These are phyloP conservation scores for Colletotrichum sublineola DNA, from an alignment of 2,329 filamentous ascomycete species.

Conservation along the genomic window DNA sequence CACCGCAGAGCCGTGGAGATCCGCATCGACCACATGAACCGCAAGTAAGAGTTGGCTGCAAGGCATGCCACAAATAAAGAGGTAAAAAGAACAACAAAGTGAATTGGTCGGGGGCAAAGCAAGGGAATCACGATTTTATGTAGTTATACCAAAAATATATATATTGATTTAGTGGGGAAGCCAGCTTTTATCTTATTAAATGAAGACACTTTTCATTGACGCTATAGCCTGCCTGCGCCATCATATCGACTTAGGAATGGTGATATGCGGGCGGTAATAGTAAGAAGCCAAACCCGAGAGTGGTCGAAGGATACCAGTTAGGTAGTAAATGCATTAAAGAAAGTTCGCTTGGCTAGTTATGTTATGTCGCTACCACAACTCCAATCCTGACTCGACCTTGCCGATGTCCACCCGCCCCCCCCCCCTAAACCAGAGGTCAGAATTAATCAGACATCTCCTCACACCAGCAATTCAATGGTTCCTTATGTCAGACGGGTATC, in stretches of 20 bases:
- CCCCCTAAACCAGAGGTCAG: neutral
- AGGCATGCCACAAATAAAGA: neutral
- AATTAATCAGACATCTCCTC: neutral
- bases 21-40: slow-evolving; percentile 69
- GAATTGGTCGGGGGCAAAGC: neutral
- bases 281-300: too few relatives aligned
- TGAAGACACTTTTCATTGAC: too few relatives aligned
- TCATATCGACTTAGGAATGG: neutral
- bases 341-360: neutral
- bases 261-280: neutral
- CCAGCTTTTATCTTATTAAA: neutral
- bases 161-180: slow-evolving; percentile 17
- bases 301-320: too few relatives aligned
- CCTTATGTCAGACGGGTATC: fast-evolving
- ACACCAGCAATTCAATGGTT: too few relatives aligned
- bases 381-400: neutral
- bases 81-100: neutral
- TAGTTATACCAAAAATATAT: slow-evolving; percentile 34
- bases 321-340: too few relatives aligned
- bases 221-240: neutral
- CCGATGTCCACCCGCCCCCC: neutral
- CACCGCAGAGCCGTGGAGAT: slow-evolving; percentile 93
- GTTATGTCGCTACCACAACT: neutral
- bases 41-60: slow-evolving; percentile 8
- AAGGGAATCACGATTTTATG: slow-evolving; percentile 24